Conservation (phyloP, 2,329 filamentous ascomycete species). For the Hymenotorrendiella dingleyae region DNA sequence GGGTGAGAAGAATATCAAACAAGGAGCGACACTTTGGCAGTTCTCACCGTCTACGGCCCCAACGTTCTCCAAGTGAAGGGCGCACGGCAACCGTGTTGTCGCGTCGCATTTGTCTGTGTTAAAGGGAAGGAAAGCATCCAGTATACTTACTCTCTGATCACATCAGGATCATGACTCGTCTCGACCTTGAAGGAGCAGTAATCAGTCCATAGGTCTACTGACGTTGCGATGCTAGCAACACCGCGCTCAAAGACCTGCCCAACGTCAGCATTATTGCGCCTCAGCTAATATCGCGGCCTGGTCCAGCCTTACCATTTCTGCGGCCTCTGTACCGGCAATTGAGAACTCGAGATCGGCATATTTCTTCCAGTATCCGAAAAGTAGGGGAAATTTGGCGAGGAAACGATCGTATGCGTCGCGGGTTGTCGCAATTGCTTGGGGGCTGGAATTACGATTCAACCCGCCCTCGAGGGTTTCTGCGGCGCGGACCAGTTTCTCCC, state of each 20-base stretch:
- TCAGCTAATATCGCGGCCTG: constrained; percentile 1
- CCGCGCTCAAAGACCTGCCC: constrained; percentile 86
- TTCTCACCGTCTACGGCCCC: constrained; percentile 62
- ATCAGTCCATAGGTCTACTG: constrained; percentile 93
- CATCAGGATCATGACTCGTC: constrained; percentile 86
- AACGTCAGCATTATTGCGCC: constrained; percentile 21
- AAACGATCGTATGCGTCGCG: constrained; percentile 89
- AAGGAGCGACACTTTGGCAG: constrained; percentile 53
- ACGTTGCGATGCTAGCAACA: constrained; percentile 85
- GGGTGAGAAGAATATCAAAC: constrained; percentile 59
- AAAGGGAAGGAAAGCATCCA: constrained; percentile 60
- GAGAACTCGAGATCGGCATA: constrained; percentile 97
- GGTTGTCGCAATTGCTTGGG: constrained; percentile 81
- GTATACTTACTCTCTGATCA: constrained; percentile 99
- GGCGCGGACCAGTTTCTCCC: constrained; percentile 85
- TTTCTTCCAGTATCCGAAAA: constrained; percentile 99
- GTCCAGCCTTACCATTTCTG: constrained; percentile 75
- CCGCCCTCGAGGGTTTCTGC: constrained; percentile 85
- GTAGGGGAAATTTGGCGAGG: constrained; percentile 85
- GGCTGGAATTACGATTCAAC: constrained; percentile 92
- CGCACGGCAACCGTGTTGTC: constrained; percentile 24
- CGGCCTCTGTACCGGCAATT: constrained; percentile 92
- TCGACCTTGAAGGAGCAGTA: constrained; percentile 98
- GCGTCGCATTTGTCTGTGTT: constrained; percentile 44
- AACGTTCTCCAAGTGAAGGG: constrained; percentile 31